phyloP scores from a whole-genome alignment of 768 basidiomycete species.

The Fistulinella prunicolor region DNA sequence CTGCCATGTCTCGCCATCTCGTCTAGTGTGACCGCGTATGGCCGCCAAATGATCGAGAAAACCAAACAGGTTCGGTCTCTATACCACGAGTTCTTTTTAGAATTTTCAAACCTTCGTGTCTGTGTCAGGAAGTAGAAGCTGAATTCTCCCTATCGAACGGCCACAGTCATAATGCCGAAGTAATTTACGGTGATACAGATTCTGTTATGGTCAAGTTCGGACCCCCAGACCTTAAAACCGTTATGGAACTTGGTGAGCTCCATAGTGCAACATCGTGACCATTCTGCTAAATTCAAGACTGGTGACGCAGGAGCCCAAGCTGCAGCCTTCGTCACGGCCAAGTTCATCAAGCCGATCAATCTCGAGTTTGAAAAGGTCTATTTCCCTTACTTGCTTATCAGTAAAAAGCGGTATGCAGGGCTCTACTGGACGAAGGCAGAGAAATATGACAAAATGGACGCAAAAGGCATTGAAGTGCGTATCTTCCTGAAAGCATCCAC shows the following conservation, averaged over 20 bases:
- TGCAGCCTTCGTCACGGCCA: constrained; percentile 83
- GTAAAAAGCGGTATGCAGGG: constrained; percentile 97
- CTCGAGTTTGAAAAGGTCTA: constrained; percentile 99
- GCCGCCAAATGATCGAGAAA: constrained; percentile 98
- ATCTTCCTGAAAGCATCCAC: neutral
- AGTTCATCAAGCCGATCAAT: constrained; percentile 95
- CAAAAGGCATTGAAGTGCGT: constrained; percentile 95
- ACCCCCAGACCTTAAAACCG: constrained; percentile 75
- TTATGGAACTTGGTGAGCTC: constrained; percentile 83
- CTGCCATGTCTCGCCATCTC: constrained; percentile 95
- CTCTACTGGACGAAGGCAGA: constrained; percentile 96
- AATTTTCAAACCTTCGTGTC: neutral
- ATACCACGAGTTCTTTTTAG: neutral
- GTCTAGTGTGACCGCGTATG: constrained; percentile 92
- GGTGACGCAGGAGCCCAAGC: constrained; percentile 74
- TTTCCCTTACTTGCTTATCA: constrained; percentile 96
- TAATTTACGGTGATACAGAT: constrained; percentile 99
- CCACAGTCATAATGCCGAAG: constrained; percentile 80
- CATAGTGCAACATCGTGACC: neutral
- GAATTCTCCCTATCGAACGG: constrained; percentile 87
- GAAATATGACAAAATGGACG: constrained; percentile 99
- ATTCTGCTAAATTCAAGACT: neutral
- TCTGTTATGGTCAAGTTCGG: constrained; percentile 99
- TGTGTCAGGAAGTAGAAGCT: constrained; percentile 73
- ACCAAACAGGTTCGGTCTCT: constrained; percentile 70